phyloP scores from a whole-genome alignment of 495 filamentous ascomycete species.

The Aspergillus steynii region DNA sequence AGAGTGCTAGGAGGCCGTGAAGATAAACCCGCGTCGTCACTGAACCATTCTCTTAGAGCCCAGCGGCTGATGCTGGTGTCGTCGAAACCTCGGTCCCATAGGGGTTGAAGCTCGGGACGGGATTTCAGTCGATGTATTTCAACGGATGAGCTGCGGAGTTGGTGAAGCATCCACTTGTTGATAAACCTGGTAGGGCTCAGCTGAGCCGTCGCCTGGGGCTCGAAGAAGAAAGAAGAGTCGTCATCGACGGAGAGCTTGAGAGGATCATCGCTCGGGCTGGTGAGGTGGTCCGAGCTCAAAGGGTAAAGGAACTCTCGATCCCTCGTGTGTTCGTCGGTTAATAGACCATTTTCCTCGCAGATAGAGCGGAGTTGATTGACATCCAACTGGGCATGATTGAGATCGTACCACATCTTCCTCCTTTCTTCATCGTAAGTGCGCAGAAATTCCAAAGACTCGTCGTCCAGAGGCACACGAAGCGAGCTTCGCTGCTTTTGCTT shows the following conservation, averaged over 20 bases:
- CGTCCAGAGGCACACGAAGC: constrained; percentile 23
- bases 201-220: constrained; percentile 6
- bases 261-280: constrained; percentile 9
- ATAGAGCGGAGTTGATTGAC: constrained; percentile 17
- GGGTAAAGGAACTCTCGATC: constrained; percentile 9
- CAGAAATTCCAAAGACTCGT: constrained; percentile 27
- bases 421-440: constrained; percentile 22
- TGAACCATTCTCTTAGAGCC: constrained; percentile 28
- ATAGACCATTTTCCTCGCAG: constrained; percentile 22
- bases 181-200: constrained; percentile 23
- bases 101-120: constrained; percentile 18
- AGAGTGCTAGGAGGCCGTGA: neutral
- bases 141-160: constrained; percentile 29
- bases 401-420: constrained; percentile 16
- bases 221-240: constrained; percentile 18
- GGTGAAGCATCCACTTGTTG: constrained; percentile 36
- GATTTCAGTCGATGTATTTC: constrained; percentile 30
- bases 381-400: constrained; percentile 23
- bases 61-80: constrained; percentile 26
- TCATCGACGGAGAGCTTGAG: constrained; percentile 17
- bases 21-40: constrained; percentile 17
- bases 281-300: neutral
- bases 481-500: constrained; percentile 15
- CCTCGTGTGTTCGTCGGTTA: constrained; percentile 14
- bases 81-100: constrained; percentile 23